Base-by-base conservation (phyloP, 345 rosid genomes). In the Garcia nutans region DNA sequence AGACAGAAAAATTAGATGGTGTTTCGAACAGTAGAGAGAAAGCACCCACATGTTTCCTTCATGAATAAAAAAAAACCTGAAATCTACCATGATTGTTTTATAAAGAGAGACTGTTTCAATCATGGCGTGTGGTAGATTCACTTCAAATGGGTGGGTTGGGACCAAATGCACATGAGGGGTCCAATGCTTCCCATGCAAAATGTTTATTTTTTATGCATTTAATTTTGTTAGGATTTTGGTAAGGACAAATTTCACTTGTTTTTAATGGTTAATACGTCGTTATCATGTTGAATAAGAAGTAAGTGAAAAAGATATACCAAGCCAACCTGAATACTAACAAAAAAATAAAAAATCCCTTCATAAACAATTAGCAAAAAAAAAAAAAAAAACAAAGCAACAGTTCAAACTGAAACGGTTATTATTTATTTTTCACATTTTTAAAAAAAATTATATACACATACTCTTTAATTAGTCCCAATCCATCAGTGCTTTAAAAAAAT, bases 151-250 rank as follows among this genome's bases (percentile, higher is more conserved):
- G 31, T 1, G 41, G 41, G 41, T 74, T 20, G 78, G 78, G 73
- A 67, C 73, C 78, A 74, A 47, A 64, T 58, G 76, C 82, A 80
- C 76, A 77, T 75, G 77, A 77, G 73, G 58, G 57, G 74, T 74
- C 80, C 67, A 41, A 44, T 28, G 54, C 37, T 55, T 64, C 77
- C 78, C 72, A 72, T 57, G 75, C 75, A 76, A 76, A 76, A n/a
- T n/a, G 1, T 71, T 24, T 65, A 52, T 50, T 49, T 31, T 17
- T 64, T 22, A n/a, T 63, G 62, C 13, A 66, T 45, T 56, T 15
- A 19, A 28, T 28, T 71, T 62, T 20, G 49, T 69, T 77, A 28
- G 73, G 72, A 63, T 79, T 66, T 70, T 7, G 37, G 61, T 10
- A 41, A 69, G 73, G 78, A 78, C 81, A 78, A 79, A 74, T 0